Percentiles rank a stretch among this genome's conserved stretches.
Conservation (phyloP, 2,329 filamentous ascomycete species). For the Mollisiaceae sp. region DNA sequence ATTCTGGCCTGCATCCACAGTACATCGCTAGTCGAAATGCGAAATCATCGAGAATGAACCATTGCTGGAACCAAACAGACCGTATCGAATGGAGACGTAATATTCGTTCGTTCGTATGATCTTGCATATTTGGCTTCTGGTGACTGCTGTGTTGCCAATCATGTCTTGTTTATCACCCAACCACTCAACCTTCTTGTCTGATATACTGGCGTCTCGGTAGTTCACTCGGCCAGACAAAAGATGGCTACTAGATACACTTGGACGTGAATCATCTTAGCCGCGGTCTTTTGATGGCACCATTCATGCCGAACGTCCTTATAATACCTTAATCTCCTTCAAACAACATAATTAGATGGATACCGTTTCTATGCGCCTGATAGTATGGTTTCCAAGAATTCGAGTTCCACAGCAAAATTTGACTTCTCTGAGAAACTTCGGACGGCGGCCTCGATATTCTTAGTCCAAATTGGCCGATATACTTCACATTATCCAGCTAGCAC, state of each 20-base stretch:
- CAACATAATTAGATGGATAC: constrained; percentile 31
- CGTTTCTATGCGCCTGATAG: constrained; percentile 31
- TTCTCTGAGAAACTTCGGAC: constrained; percentile 7
- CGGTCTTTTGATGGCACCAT: constrained; percentile 24
- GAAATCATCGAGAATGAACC: constrained; percentile 40
- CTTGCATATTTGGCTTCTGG: constrained; percentile 49
- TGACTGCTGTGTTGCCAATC: constrained; percentile 48
- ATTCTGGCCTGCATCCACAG: constrained; percentile 44
- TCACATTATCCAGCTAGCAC: constrained; percentile 48
- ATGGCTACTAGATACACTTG: constrained; percentile 44
- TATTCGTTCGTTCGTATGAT: constrained; percentile 43
- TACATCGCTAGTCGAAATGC: constrained; percentile 47
- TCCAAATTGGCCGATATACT: constrained; percentile 54
- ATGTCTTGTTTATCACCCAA: constrained; percentile 40
- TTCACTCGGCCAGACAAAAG: constrained; percentile 35
- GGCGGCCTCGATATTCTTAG: constrained; percentile 45
- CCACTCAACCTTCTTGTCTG: constrained; percentile 50
- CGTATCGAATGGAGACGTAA: constrained; percentile 12
- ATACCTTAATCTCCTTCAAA: constrained; percentile 22
- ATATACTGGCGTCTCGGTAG: constrained; percentile 42
- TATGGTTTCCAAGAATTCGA: constrained; percentile 41
- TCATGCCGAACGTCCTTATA: constrained; percentile 25
- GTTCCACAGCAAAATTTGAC: constrained; percentile 18
- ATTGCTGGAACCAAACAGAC: constrained; percentile 21
- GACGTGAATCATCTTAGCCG: constrained; percentile 28